Conservation (phyloP, 2,329 filamentous ascomycete species). For the Colletotrichum sp. region DNA sequence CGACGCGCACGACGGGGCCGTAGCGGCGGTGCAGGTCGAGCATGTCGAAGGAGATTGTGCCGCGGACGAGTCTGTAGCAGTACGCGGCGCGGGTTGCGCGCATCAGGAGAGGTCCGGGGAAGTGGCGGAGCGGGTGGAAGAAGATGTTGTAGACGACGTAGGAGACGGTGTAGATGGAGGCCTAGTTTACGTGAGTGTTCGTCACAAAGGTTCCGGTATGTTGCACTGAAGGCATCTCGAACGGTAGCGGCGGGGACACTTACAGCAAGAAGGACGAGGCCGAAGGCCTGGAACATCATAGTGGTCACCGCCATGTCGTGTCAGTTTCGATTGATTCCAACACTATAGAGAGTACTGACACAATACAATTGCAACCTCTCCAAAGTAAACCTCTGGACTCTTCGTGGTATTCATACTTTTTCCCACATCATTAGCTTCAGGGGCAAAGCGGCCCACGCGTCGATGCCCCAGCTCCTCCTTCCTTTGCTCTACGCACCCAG, state of each 20-base stretch:
- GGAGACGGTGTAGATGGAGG: background rate
- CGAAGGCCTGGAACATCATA: background rate
- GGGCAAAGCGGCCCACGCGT: background rate
- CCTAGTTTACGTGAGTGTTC: background rate
- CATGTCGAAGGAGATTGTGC: background rate
- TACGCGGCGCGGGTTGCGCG: background rate
- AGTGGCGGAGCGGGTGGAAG: constrained; percentile 36
- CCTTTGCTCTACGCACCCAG: background rate
- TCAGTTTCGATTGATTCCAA: background rate
- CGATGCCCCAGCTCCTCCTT: background rate
- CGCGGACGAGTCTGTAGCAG: background rate
- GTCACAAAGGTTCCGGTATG: background rate
- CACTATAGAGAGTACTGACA: background rate
- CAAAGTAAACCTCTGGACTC: background rate
- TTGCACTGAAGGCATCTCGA: background rate
- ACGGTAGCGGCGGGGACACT: background rate
- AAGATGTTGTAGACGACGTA: constrained; percentile 33
- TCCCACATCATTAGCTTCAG: background rate
- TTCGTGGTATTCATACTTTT: background rate
- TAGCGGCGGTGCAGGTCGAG: constrained; percentile 37
- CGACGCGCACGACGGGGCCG: constrained; percentile 50
- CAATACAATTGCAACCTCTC: fast-evolving
- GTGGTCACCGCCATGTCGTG: background rate
- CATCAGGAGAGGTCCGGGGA: constrained; percentile 31
- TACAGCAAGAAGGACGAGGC: background rate